A percentile compares a stretch with the other conserved stretches of the same genome.
Evolutionary conservation across 345 rosid genomes (phyloP).

Genomic region (Sisymbrium irio): DNA sequence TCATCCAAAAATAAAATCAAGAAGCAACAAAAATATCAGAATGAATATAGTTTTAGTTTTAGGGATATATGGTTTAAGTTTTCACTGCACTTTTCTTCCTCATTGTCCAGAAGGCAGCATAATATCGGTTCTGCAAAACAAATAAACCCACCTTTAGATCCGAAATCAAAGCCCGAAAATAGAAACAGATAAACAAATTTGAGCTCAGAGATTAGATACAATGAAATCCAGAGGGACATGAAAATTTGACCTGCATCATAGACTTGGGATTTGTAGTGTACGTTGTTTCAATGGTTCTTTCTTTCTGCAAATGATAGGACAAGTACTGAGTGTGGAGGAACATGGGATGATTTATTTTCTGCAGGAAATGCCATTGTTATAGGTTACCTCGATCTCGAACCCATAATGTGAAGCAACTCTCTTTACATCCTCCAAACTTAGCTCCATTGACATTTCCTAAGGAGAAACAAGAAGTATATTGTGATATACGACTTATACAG

Average conservation of each 20-base stretch:
- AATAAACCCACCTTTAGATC: neutral
- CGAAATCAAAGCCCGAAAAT: neutral
- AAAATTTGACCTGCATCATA: conserved; percentile 85
- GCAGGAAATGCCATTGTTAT: neutral
- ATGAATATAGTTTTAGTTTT: conserved; percentile 8
- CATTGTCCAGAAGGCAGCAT: conserved; percentile 83
- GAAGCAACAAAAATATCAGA: conserved; percentile 5
- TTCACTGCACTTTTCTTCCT: conserved; percentile 47
- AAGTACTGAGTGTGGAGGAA: conserved; percentile 6
- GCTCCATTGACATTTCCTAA: conserved; percentile 94
- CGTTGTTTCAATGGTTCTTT: conserved; percentile 75
- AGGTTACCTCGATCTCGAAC: conserved; percentile 60
- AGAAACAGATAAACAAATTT: neutral
- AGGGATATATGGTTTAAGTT: conserved; percentile 1
- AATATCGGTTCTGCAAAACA: conserved; percentile 67
- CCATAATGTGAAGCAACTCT: conserved; percentile 73
- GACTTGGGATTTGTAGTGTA: conserved; percentile 79
- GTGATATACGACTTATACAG: neutral
- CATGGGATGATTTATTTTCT: neutral
- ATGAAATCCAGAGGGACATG: neutral
- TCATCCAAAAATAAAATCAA: neutral
- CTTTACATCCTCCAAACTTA: conserved; percentile 95
- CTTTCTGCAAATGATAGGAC: conserved; percentile 50
- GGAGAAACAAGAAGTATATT: conserved; percentile 4
- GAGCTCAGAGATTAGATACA: neutral